These are phyloP conservation scores for Seminavis robusta DNA, from an alignment of 108 stramenopile genomes.

Conservation along the genomic window DNA sequence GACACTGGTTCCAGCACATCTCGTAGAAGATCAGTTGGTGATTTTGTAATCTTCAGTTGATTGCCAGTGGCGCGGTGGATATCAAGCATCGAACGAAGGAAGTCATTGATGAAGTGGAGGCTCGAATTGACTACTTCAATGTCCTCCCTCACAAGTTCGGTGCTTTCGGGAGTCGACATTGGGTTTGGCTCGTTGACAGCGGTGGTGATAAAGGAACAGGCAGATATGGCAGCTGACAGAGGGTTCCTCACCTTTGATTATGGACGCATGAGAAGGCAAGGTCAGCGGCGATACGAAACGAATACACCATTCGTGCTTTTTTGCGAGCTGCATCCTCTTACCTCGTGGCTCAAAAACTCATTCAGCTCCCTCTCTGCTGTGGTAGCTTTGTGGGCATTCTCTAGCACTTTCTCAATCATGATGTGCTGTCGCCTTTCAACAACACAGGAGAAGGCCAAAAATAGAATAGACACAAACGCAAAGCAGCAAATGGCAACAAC, in stretches of 20 bases:
- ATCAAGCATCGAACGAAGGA: constrained; percentile 42
- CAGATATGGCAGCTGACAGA: constrained; percentile 48
- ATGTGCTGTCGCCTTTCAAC: constrained; percentile 8
- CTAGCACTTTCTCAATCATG: constrained; percentile 2
- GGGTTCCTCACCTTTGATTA: constrained; percentile 44
- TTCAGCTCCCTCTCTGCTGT: constrained; percentile 33
- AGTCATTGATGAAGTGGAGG: constrained; percentile 49
- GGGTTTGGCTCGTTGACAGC: constrained; percentile 13
- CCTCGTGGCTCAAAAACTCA: constrained; percentile 36
- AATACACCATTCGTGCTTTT: background rate
- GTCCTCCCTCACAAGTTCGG: constrained; percentile 26
- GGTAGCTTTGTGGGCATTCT: constrained; percentile 24
- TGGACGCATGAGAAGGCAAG: background rate
- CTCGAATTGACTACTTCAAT: constrained; percentile 28
- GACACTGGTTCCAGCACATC: constrained; percentile 45
- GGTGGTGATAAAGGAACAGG: constrained; percentile 34
- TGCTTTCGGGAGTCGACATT: background rate
- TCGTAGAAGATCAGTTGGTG: constrained; percentile 32
- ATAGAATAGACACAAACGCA: constrained; percentile 2
- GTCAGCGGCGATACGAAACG: background rate
- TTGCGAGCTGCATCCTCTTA: constrained; percentile 1
- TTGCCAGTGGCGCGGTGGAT: constrained; percentile 45
- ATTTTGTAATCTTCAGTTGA: constrained; percentile 24
- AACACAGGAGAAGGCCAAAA: background rate
- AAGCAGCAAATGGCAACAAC: background rate